A percentile compares a stretch with the other conserved stretches of the same genome.
Conservation (phyloP, 2,329 filamentous ascomycete species). For the Anthostomella pinea region DNA sequence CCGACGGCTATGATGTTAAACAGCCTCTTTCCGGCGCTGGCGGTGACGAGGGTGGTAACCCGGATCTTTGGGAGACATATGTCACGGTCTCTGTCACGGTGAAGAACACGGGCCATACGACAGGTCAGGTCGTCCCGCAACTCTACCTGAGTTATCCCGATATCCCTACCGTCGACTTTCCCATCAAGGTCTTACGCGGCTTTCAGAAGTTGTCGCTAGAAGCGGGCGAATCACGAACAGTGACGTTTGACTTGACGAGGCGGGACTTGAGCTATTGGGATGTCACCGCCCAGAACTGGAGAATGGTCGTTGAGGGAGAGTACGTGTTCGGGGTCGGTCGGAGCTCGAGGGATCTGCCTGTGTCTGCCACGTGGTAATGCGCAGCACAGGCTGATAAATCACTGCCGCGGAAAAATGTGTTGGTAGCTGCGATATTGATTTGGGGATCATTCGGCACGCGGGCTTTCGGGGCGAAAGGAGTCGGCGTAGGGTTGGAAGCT, state of each 20-base stretch:
- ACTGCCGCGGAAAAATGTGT: no score
- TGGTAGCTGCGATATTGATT: no score
- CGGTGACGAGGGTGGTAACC: constrained; percentile 66
- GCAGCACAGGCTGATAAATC: no score
- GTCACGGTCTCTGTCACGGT: constrained; percentile 49
- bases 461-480: no score
- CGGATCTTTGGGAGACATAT: constrained; percentile 59
- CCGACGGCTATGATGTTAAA: constrained; percentile 49
- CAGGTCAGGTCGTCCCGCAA: constrained; percentile 45
- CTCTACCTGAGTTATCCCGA: constrained; percentile 45
- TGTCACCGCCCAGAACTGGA: constrained; percentile 65
- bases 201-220: constrained; percentile 67
- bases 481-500: no score
- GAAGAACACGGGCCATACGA: constrained; percentile 48
- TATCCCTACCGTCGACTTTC: constrained; percentile 53
- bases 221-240: constrained; percentile 48
- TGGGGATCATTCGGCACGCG: no score
- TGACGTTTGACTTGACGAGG: constrained; percentile 60
- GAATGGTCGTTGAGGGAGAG: constrained; percentile 48
- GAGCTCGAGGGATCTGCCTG: constrained; percentile 30
- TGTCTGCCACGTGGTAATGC: constrained; percentile 22
- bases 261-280: constrained; percentile 76
- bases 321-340: constrained; percentile 40
- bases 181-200: constrained; percentile 64
- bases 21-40: constrained; percentile 60